Evolutionary conservation across 2,329 filamentous ascomycete species (phyloP).

Genomic region (Cladosporium oxysporum): DNA sequence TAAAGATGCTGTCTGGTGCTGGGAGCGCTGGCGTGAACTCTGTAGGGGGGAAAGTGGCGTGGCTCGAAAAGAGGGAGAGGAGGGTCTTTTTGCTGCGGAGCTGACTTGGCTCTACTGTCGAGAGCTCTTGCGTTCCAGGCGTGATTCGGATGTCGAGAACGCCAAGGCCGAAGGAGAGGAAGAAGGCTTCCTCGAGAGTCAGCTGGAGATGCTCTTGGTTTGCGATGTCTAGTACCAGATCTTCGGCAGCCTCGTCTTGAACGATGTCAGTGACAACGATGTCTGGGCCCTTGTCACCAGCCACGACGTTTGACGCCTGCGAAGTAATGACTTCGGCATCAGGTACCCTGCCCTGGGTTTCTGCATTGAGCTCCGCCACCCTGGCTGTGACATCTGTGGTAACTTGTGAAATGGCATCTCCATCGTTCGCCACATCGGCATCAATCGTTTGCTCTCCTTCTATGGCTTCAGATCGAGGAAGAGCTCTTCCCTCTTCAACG

Average conservation of each 20-base stretch:
- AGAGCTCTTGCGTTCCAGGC: slow-evolving; percentile 22
- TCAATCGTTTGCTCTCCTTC: not conserved
- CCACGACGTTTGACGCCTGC: not conserved
- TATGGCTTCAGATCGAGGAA: not conserved
- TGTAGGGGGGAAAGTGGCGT: slow-evolving; percentile 55
- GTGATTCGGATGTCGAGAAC: slow-evolving; percentile 63
- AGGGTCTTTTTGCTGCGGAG: slow-evolving; percentile 42
- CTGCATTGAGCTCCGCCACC: slow-evolving; percentile 4
- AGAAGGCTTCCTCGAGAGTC: slow-evolving; percentile 87
- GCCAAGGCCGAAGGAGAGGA: slow-evolving; percentile 79
- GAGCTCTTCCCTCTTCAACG: slow-evolving; percentile 20
- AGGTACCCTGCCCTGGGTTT: slow-evolving; percentile 7
- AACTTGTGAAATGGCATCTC: not conserved
- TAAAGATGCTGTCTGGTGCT: slow-evolving; percentile 76
- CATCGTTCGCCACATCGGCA: not conserved
- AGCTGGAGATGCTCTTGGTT: slow-evolving; percentile 88
- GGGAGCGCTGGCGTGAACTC: slow-evolving; percentile 58
- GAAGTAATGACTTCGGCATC: slow-evolving; percentile 18
- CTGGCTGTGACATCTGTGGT: not conserved
- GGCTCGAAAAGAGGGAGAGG: slow-evolving; percentile 56
- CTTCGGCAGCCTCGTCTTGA: slow-evolving; percentile 12
- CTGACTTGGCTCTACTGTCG: slow-evolving; percentile 36
- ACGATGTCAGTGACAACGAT: slow-evolving; percentile 12
- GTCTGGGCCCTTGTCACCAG: slow-evolving; percentile 6
- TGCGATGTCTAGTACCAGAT: slow-evolving; percentile 36